Base-by-base conservation (phyloP, 1,284 basidiomycete species). In the Ganoderma lucidum region DNA sequence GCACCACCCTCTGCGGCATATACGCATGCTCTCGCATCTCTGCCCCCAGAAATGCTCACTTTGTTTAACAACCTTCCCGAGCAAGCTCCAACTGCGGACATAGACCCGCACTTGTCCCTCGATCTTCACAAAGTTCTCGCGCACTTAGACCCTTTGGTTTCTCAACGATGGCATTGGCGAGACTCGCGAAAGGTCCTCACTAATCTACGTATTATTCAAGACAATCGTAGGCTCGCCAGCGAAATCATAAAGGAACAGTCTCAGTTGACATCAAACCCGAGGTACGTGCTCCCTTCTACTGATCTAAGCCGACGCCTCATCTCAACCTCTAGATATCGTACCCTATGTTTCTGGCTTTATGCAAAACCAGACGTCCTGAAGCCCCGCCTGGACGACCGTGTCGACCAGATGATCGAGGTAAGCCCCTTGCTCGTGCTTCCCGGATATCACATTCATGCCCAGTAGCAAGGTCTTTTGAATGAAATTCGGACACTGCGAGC, bases 261-360 rank as follows among this genome's bases (percentile, higher is more conserved):
- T 35, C 79, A 84, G 55, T 80, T 79, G 39, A 71, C 77, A 2
- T 72, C 81, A 53, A 80, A 79, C 63, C 86, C 89, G 64, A 88
- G 88, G 90, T 90, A 71, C 58, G 75, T 67, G 6, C 62, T 41
- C 37, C n/a, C 8, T 35, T 51, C 8, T 14, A 9, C 10, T 9
- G 28, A 15, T 55, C 8, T 23, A 48, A 8, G 6, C 23, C 59
- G 63, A 23, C 28, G 35, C 44, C 28, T 23, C 48, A 30, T 44
- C 41, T 65, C 37, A 23, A n/a, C 63, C 10, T 15, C 64, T 28
- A 96, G 95, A 77, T 97, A 93, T 79, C 87, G 88, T 2, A 93
- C 94, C 0, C 84, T 99, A 32, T 91, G 95, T 59, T 93, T 99
- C 78, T 99, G 97, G 97, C 82, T 99, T 2, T 96, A 95, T 76